Evolutionary conservation across 208 protist species (phyloP), one percentile per base, ranked within the genome.

Genomic region (Herpetomonas tarakana): DNA sequence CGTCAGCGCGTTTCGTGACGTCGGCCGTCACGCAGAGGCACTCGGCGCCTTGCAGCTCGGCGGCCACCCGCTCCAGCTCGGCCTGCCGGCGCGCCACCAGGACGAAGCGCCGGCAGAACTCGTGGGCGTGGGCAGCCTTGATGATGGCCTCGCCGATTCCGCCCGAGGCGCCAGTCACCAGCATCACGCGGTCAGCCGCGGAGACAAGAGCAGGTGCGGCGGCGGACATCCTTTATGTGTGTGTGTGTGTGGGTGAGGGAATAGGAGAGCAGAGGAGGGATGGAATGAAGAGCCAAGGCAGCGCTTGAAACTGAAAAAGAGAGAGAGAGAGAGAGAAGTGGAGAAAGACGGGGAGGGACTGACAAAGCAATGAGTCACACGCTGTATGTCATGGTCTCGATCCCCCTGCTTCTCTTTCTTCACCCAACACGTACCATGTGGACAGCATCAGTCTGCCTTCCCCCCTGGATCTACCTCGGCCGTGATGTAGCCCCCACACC

Each of bases 61-160:
- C 30, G 2, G 59, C 59, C 21, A 65, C 59, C 3, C 59, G 45
- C 19, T 50, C 28, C 7, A 65, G 50, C 49, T 65, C 45, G 2
- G 29, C 49, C 45, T 30, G 28, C 4, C 59, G 59, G 14, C 59
- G 59, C n/a, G 59, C 59, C 7, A 65, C 46, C 2, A 65, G 45
- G 9, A 65, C 59, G 21, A 65, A 65, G 30, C 18, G 18, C 1
- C 30, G 21, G 28, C 35, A 45, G 19, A 52, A 65, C 16, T 54
- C 12, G 22, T 65, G 18, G 9, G 2, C 35, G 21, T 52, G 18
- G 2, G 46, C 50, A 31, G 46, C 16, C 11, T 30, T 46, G 24
- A 65, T 30, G n/a, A 65, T 56, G 4, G 41, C 50, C 26, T 65
- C 59, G 24, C 59, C 59, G 35, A 65, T 65, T 7, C 59, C 59